Base-by-base conservation (phyloP, 1,284 basidiomycete genomes). In the Trametes versicolor region DNA sequence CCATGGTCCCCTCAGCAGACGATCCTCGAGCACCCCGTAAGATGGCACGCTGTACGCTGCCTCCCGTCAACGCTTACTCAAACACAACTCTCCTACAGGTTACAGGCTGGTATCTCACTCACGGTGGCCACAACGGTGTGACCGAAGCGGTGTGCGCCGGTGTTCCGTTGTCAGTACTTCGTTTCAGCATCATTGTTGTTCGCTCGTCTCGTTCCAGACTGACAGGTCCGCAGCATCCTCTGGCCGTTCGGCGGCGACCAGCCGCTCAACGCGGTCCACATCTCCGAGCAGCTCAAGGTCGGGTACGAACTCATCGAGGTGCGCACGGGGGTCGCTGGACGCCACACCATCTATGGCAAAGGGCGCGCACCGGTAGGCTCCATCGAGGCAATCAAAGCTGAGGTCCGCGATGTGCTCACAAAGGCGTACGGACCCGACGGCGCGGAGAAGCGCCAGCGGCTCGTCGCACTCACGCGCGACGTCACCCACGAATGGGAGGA, bases 281-380 rank as follows among this genome's bases (percentile, higher is more conserved):
- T 73, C 10, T 52, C 67, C 0, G 64, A 70, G n/a, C 65, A 48
- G 45, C 64, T 72, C 37, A 50, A 70, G 29, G 63, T 73, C 34
- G 73, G 64, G 0, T 75, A 72, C 66, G 71, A 75, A 65, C 64
- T 75, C 10, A 37, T 74, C 37, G 70, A 73, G 58, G 73, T 74
- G 6, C 68, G 74, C 19, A 70, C 63, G 4, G 71, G 71, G 19
- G 6, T 25, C 12, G 25, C 32, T 13, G 72, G 71, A 0, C 58
- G 70, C 15, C 69, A 69, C 54, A 60, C 68, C 19, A 60, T 73
- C n/a, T 66, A 66, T 47, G 67, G 71, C 23, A 61, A 58, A 21
- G 57, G 57, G 4, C 32, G 29, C 15, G 39, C 15, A 10, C 70
- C 69, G 4, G 29, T 39, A 7, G 70, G 70, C 5, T 71, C 71